These are phyloP conservation scores for Fragaria vesca DNA, from an alignment of 306 rosid species.

Conservation along the genomic window DNA sequence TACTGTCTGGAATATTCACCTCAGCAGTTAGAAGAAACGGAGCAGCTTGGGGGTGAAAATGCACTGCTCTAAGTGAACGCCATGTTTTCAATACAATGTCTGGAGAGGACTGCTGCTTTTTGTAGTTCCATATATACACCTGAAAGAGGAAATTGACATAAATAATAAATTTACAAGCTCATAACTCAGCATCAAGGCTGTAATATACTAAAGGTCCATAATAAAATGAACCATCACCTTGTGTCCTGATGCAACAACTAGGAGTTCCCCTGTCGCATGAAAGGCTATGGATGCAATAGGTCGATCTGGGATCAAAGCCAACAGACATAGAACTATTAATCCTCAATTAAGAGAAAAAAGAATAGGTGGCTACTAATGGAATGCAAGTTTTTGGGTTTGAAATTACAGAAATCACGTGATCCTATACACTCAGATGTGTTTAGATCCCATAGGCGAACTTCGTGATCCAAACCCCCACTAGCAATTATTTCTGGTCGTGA, in stretches of 20 bases:
- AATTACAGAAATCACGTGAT: conserved; percentile 79
- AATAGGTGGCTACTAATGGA: not conserved
- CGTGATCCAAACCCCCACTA: conserved; percentile 98
- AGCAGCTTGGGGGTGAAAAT: conserved; percentile 89
- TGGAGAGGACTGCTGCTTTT: conserved; percentile 67
- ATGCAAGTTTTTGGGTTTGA: conserved; percentile 8
- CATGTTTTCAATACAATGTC: conserved; percentile 69
- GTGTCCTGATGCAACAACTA: conserved; percentile 96
- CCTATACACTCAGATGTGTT: conserved; percentile 77
- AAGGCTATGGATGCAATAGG: conserved; percentile 97
- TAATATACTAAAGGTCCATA: not conserved
- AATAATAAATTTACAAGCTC: conserved; percentile 17
- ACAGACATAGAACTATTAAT: conserved; percentile 7
- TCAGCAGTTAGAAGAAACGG: conserved; percentile 95
- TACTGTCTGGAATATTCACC: conserved; percentile 43
- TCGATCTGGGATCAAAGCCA: conserved; percentile 51
- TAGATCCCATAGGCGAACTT: conserved; percentile 93
- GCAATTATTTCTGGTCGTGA: conserved; percentile 79
- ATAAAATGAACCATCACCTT: conserved; percentile 52
- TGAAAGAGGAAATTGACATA: conserved; percentile 33
- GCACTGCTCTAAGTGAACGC: conserved; percentile 92
- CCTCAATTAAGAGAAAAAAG: conserved; percentile 1
- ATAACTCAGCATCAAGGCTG: conserved; percentile 8
- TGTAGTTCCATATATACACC: conserved; percentile 90
- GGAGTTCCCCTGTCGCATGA: conserved; percentile 87